These are phyloP conservation scores for Biscogniauxia sp. DNA, from an alignment of 2,329 filamentous ascomycete species.

Conservation along the genomic window DNA sequence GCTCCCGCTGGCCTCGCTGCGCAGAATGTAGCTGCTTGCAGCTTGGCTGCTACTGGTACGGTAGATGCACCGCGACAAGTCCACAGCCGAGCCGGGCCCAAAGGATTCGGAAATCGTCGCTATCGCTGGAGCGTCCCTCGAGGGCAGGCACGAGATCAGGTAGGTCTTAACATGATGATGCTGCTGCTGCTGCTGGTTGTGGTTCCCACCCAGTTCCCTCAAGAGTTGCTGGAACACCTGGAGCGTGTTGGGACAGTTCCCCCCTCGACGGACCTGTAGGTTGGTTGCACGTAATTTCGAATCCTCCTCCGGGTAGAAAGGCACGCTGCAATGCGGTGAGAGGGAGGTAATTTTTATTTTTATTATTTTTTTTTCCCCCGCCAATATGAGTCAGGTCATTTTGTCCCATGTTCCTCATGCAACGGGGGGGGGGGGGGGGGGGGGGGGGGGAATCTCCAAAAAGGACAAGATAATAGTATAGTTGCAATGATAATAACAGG, in stretches of 20 bases:
- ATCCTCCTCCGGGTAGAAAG: constrained; percentile 68
- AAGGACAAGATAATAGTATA: too few species aligned
- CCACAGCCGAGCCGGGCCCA: constrained; percentile 38
- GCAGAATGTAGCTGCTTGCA: constrained; percentile 68
- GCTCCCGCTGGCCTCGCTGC: constrained; percentile 55
- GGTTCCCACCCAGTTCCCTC: constrained; percentile 10
- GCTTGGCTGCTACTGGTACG: constrained; percentile 53
- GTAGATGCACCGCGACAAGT: constrained; percentile 58
- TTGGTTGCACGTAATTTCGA: constrained; percentile 66
- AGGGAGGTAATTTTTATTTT: constrained; percentile 6
- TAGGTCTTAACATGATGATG: constrained; percentile 34
- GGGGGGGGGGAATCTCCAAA: too few species aligned
- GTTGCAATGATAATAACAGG: too few species aligned
- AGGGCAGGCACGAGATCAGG: constrained; percentile 55
- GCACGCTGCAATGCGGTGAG: constrained; percentile 47
- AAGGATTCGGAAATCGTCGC: constrained; percentile 55
- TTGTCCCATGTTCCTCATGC: background rate
- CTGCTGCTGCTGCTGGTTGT: too few species aligned
- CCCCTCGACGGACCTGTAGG: constrained; percentile 61
- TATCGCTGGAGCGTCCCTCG: constrained; percentile 47
- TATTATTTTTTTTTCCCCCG: constrained; percentile 1
- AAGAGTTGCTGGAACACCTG: constrained; percentile 68
- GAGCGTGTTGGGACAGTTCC: constrained; percentile 70
- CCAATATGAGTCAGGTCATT: background rate
- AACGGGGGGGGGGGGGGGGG: too few species aligned